A percentile compares a stretch with the other conserved stretches of the same genome.
Evolutionary conservation across 768 basidiomycete genomes (phyloP).

Genomic region (Rhodotorula sphaerocarpa): DNA sequence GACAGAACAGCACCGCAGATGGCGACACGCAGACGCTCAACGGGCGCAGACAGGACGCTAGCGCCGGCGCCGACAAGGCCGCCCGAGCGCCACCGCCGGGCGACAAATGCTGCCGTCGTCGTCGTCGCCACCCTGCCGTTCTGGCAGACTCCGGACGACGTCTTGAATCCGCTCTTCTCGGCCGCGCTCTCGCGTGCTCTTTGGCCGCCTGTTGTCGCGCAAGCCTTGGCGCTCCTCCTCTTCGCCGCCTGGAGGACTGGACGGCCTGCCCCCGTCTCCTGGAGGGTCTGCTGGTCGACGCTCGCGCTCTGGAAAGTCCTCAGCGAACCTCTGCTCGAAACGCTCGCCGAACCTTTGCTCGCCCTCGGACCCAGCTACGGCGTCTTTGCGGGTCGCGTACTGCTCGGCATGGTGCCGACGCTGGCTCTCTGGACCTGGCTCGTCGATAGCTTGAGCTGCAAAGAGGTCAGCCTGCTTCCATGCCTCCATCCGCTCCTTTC

Average conservation of each 20-base stretch:
- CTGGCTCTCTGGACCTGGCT: neutral
- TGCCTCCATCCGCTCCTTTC: neutral
- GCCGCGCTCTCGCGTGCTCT: neutral
- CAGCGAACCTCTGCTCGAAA: too few species aligned
- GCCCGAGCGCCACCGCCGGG: too few species aligned
- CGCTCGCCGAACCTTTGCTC: neutral
- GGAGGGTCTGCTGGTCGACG: neutral
- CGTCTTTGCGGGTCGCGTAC: neutral
- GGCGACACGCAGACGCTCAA: too few species aligned
- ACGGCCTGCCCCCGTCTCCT: too few species aligned
- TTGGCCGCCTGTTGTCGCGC: neutral
- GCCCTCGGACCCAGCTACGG: neutral
- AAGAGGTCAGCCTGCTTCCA: slow-evolving; percentile 9
- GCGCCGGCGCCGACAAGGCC: too few species aligned
- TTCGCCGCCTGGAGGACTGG: too few species aligned
- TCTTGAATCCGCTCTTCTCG: slow-evolving; percentile 19
- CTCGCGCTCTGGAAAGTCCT: too few species aligned
- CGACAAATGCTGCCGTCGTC: too few species aligned
- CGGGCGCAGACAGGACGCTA: too few species aligned
- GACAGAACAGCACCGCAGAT: too few species aligned
- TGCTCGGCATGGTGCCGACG: slow-evolving; percentile 6
- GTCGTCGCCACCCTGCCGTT: slow-evolving; percentile 5
- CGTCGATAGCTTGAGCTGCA: neutral
- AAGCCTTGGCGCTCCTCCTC: slow-evolving; percentile 3
- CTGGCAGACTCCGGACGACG: neutral